Base-by-base conservation (phyloP, 1,284 basidiomycete genomes). In the Trichosporon ovoides region DNA sequence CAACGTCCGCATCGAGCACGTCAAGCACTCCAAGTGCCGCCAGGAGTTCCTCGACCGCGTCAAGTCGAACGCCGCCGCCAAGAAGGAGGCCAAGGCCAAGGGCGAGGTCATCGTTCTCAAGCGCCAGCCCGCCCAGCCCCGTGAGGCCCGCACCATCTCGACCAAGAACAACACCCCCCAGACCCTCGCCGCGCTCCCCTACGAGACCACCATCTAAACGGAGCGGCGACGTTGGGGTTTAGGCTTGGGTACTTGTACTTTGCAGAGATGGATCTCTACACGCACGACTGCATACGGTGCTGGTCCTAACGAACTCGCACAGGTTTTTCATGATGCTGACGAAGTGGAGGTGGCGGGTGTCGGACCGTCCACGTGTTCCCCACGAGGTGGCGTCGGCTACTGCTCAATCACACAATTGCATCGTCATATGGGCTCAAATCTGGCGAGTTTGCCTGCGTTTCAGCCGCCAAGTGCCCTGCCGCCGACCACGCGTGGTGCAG, bases 21-120 rank as follows among this genome's bases (percentile, higher is more conserved):
- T 99, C 81, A 86, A 83, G 74, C 96, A 98, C 86, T 98, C 95
- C 71, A 94, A 93, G 81, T 98, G 95, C 81, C 87, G 96, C 77
- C 89, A 97, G 81, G 94, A 98, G 81, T 99, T 99, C 83, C 81
- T 98, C 74, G 88, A 92, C 81, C 85, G 95, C 73, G 96, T 98
- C 76, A 89, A 96, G 85, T 80, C 82, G 66, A 99, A 98, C 83
- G 89, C 91, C 68, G 84, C 83, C 40, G 85, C 85, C 70, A 93
- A 91, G 78, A 86, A 78, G 68, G 88, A 84, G 73, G 91, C 92
- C 56, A 91, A 89, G 84, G 87, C 83, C 76, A 89, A 86, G 82
- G 92, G 91, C 89, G 93, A 91, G 80, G 86, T 87, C 64, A 81
- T 94, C 60, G 81, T 84, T 76, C 82, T 98, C 73, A 93, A 90